Percentiles rank a stretch among this genome's conserved stretches.
Evolutionary conservation across 2,329 filamentous ascomycete genomes (phyloP).

Genomic region (Diatrype stigma): DNA sequence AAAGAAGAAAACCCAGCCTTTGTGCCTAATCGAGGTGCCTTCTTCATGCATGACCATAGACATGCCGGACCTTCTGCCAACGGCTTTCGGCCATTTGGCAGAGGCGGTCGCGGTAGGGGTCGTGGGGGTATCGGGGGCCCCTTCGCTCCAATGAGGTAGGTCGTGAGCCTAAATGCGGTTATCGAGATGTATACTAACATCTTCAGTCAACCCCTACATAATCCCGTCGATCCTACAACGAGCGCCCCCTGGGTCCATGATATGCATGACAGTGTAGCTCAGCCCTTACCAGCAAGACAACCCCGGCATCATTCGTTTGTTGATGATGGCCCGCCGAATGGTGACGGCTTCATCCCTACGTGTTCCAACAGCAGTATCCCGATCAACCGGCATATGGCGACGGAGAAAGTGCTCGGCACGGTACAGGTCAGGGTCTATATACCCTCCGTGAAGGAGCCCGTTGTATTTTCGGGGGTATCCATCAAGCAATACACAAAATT

Average conservation of each 20-base stretch:
- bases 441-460: slow-evolving; percentile 67
- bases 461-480: slow-evolving; percentile 69
- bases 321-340: slow-evolving; percentile 50
- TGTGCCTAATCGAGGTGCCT: slow-evolving; percentile 88
- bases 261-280: slow-evolving; percentile 72
- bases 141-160: slow-evolving; percentile 62
- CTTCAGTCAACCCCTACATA: slow-evolving; percentile 35
- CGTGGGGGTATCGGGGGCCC: slow-evolving; percentile 55
- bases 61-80: slow-evolving; percentile 73
- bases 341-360: slow-evolving; percentile 51
- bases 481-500: slow-evolving; percentile 91
- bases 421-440: slow-evolving; percentile 79
- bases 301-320: slow-evolving; percentile 37
- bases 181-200: slow-evolving; percentile 12
- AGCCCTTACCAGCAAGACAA: slow-evolving; percentile 37
- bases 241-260: slow-evolving; percentile 88
- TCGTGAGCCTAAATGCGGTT: slow-evolving; percentile 16
- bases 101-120: slow-evolving; percentile 60
- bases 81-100: slow-evolving; percentile 68
- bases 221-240: slow-evolving; percentile 56
- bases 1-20: slow-evolving; percentile 87
- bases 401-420: slow-evolving; percentile 77
- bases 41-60: slow-evolving; percentile 95
- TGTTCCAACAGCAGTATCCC: slow-evolving; percentile 57
- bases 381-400: slow-evolving; percentile 76